Conservation (phyloP, 305 asterid species). For the Galium porrigens region DNA sequence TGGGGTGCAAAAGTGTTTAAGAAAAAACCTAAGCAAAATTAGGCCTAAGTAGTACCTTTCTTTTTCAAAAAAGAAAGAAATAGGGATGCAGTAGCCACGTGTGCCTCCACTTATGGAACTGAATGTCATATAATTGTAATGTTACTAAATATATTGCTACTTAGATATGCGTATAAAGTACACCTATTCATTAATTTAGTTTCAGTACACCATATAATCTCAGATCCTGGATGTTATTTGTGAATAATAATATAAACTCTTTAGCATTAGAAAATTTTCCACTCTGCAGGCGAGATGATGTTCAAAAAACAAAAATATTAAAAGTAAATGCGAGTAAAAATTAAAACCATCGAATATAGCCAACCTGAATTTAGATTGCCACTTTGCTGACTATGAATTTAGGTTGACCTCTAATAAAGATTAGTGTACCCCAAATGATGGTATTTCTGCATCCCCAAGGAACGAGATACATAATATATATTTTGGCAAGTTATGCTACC, state of each 20-base stretch:
- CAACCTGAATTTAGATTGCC: slow-evolving; percentile 5
- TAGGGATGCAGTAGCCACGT: not conserved
- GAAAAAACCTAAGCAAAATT: not conserved
- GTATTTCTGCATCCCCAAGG: slow-evolving; percentile 4
- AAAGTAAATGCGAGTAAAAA: not conserved
- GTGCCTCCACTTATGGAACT: not conserved
- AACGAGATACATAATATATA: not conserved
- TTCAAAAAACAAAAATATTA: not conserved
- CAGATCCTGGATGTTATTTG: not conserved
- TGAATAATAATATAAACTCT: not conserved
- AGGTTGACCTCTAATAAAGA: not conserved
- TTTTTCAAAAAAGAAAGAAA: not conserved
- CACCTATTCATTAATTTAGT: not conserved
- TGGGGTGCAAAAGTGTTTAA: not conserved
- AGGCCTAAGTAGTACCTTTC: not conserved
- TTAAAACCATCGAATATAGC: not conserved
- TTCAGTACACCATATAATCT: not conserved
- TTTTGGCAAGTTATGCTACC: slow-evolving; percentile 30
- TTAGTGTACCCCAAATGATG: not conserved
- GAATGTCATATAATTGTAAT: not conserved
- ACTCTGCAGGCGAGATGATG: not conserved
- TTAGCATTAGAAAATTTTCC: not conserved
- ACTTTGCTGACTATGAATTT: not conserved
- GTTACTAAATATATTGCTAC: slow-evolving; percentile 4
- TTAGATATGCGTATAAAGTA: not conserved